phyloP scores from a whole-genome alignment of 306 rosid species.

The Biancaea sappan region DNA sequence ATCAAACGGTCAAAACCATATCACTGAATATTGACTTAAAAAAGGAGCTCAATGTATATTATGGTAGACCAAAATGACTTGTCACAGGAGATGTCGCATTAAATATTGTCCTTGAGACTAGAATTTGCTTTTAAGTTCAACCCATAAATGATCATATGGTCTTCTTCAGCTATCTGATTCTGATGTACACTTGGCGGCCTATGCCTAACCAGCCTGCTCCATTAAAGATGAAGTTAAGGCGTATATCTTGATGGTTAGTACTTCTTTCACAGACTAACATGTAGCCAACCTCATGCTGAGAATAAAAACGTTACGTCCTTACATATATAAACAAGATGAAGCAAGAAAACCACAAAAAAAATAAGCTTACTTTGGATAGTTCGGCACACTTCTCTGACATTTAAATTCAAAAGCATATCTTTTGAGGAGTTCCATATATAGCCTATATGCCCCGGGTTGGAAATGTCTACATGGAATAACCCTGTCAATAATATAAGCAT shows the following conservation, averaged over 20 bases:
- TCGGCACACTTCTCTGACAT: conserved; percentile 51
- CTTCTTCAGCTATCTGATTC: not conserved
- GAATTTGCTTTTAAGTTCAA: not conserved
- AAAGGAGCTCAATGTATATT: not conserved
- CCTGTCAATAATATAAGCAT: conserved; percentile 38
- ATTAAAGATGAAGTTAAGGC: not conserved
- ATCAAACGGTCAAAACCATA: not conserved
- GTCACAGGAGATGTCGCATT: not conserved
- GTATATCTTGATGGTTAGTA: not conserved
- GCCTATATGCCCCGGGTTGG: conserved; percentile 77
- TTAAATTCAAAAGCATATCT: conserved; percentile 63
- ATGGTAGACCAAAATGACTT: not conserved
- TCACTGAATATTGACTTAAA: not conserved
- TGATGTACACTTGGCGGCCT: not conserved
- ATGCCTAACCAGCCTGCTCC: not conserved
- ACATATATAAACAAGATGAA: not conserved
- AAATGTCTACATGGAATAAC: conserved; percentile 65
- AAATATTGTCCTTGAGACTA: not conserved
- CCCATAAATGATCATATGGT: not conserved
- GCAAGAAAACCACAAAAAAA: not conserved
- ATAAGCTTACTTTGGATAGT: conserved; percentile 50
- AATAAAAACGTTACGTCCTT: not conserved
- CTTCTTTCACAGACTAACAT: not conserved
- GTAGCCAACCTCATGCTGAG: not conserved
- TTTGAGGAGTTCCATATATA: conserved; percentile 74